Conservation (phyloP, 164 flowering plant species). For the Nymphaea colorata region DNA sequence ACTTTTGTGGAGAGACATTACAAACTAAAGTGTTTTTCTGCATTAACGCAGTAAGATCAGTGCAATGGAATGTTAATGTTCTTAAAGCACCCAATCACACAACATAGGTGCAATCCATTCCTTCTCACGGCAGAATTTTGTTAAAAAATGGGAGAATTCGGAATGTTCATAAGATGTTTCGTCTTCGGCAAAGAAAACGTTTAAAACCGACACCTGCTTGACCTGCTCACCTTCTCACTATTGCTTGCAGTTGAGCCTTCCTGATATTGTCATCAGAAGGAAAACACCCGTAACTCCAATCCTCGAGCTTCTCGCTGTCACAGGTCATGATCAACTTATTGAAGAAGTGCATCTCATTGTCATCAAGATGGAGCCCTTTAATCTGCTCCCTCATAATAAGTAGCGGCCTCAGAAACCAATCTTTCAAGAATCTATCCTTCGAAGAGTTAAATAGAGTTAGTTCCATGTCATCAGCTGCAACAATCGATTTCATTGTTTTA, state of each 20-base stretch:
- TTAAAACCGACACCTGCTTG: too few relatives aligned
- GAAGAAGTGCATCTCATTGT: slow-evolving; percentile 56
- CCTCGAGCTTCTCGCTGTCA: slow-evolving; percentile 58
- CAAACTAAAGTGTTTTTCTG: too few relatives aligned
- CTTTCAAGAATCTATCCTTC: slow-evolving; percentile 47
- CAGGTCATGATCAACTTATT: slow-evolving; percentile 33
- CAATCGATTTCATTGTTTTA: neutral
- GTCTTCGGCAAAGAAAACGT: too few relatives aligned
- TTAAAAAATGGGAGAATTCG: too few relatives aligned
- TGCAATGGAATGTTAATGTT: too few relatives aligned
- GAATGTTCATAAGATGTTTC: too few relatives aligned
- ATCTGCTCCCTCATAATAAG: slow-evolving; percentile 82
- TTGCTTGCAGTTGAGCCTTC: slow-evolving; percentile 78
- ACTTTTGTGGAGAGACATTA: too few relatives aligned
- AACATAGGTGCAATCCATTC: too few relatives aligned
- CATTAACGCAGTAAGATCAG: too few relatives aligned
- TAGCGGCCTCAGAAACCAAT: slow-evolving; percentile 79
- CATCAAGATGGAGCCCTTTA: slow-evolving; percentile 43
- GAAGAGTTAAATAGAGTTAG: slow-evolving; percentile 47
- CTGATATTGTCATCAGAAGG: slow-evolving; percentile 55
- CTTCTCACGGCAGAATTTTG: too few relatives aligned
- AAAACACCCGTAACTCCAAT: slow-evolving; percentile 56
- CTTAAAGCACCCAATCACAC: too few relatives aligned
- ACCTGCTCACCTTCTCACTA: slow-evolving; percentile 53
- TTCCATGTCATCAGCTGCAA: slow-evolving; percentile 62